Evolutionary conservation across 306 rosid genomes (phyloP).

Genomic region (Rosa multiflora): DNA sequence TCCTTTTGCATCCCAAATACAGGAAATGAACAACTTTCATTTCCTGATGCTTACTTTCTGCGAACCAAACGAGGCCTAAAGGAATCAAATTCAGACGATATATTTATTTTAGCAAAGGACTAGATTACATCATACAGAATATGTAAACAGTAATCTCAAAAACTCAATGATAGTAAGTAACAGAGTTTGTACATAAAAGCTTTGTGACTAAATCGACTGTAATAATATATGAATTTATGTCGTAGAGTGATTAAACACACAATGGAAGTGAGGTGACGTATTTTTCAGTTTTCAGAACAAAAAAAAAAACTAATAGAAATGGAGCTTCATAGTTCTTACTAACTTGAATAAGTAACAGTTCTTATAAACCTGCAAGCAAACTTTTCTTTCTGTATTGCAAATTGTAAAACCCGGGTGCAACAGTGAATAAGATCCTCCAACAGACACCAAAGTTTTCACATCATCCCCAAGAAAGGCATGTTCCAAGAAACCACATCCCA

Average conservation of each 20-base stretch:
- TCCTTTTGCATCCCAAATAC: no score
- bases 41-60: no score
- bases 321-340: neutral
- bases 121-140: no score
- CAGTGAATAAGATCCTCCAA: constrained; percentile 70
- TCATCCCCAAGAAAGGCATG: constrained; percentile 77
- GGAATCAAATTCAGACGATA: no score
- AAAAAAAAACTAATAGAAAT: neutral
- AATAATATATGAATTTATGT: no score
- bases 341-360: neutral
- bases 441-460: constrained; percentile 64
- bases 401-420: constrained; percentile 77
- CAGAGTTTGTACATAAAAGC: neutral
- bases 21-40: no score
- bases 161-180: no score
- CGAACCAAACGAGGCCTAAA: no score
- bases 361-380: constrained; percentile 68
- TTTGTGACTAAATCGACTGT: no score
- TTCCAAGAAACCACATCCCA: constrained; percentile 47
- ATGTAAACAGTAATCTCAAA: no score
- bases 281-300: neutral
- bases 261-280: neutral
- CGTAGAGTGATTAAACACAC: neutral
- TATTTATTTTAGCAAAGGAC: no score
- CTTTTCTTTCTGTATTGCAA: constrained; percentile 46